phyloP scores from a whole-genome alignment of 345 rosid species.

The Brassica rapa region DNA sequence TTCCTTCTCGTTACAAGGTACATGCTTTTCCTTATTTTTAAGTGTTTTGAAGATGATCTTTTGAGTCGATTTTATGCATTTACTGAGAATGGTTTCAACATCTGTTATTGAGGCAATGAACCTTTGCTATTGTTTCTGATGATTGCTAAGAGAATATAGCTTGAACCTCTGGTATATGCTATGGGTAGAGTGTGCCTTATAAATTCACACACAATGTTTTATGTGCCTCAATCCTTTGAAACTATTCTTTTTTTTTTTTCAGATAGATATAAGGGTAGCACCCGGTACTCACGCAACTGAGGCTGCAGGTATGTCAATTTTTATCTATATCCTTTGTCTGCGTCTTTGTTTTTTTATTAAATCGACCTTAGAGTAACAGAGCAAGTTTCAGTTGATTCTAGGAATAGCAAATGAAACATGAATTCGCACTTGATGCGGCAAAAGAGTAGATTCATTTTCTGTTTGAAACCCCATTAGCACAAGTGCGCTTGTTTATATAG shows the following conservation, averaged over 20 bases:
- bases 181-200: background rate
- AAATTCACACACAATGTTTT: background rate
- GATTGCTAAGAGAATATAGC: background rate
- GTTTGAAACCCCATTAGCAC: background rate
- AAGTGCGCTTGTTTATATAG: background rate
- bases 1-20: constrained; percentile 95
- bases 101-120: background rate
- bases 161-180: background rate
- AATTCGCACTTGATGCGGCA: background rate
- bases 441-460: background rate
- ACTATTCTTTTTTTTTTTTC: constrained; percentile 21
- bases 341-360: background rate
- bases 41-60: no score
- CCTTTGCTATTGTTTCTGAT: background rate
- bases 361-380: background rate
- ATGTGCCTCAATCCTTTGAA: background rate
- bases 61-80: no score
- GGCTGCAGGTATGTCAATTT: constrained; percentile 62
- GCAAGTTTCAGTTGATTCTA: background rate
- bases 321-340: background rate
- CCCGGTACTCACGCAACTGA: constrained; percentile 96
- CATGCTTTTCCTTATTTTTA: background rate
- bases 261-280: constrained; percentile 92
- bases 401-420: background rate
- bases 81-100: no score